Conservation (phyloP, 805 yeast species). For the Helenozyma baotianmanensis region DNA sequence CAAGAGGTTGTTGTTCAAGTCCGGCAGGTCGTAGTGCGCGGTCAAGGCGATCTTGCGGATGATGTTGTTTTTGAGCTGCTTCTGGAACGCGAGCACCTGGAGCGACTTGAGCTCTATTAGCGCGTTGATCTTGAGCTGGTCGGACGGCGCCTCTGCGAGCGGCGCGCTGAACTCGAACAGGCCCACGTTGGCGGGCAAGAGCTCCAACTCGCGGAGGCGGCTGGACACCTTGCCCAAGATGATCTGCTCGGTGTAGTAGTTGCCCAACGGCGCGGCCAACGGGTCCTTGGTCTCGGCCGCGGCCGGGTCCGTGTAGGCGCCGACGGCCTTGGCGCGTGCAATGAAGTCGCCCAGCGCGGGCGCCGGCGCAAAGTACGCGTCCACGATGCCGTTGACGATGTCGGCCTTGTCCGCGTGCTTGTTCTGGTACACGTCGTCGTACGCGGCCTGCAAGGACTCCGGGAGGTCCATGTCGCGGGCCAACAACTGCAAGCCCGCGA, state of each 20-base stretch:
- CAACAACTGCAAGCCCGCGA: constrained; percentile 58
- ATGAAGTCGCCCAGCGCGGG: constrained; percentile 8
- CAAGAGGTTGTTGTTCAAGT: constrained; percentile 48
- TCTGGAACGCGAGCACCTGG: constrained; percentile 63
- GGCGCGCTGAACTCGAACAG: constrained; percentile 31
- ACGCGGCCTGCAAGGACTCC: constrained; percentile 39
- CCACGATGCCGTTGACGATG: constrained; percentile 8
- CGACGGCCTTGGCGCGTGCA: constrained; percentile 37
- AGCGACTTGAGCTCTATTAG: constrained; percentile 67
- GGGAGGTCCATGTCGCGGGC: constrained; percentile 67
- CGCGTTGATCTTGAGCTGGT: constrained; percentile 52
- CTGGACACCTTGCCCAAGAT: constrained; percentile 51
- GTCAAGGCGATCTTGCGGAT: constrained; percentile 49
- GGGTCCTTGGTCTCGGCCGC: constrained; percentile 23
- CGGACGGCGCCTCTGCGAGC: neutral
- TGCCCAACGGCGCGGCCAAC: constrained; percentile 44
- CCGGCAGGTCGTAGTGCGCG: constrained; percentile 52
- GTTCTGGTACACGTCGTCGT: constrained; percentile 16
- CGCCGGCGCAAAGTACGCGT: constrained; percentile 4
- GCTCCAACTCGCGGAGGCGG: constrained; percentile 59
- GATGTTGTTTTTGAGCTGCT: constrained; percentile 59
- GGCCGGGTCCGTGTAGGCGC: constrained; percentile 27
- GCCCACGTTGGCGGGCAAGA: constrained; percentile 66
- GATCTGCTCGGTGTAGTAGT: constrained; percentile 46
- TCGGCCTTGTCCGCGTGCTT: constrained; percentile 12